Evolutionary conservation across 2,329 filamentous ascomycete genomes (phyloP), one percentile per base, ranked within the genome.

Genomic region (Aspergillus sp.): DNA sequence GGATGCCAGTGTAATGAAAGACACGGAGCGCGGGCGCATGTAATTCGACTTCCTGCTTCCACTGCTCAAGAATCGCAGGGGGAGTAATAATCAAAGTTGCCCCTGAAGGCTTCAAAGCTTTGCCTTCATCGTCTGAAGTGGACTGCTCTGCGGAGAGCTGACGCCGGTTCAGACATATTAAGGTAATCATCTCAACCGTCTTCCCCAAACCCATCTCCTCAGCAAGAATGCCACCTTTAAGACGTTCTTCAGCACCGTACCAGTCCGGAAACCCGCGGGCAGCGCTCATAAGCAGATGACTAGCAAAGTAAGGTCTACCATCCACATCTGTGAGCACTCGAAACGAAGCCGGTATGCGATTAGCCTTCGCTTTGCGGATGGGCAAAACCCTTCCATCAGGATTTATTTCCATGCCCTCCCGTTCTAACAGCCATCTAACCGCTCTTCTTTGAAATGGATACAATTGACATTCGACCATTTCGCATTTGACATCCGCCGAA

Each of bases 31-130:
- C 56, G 4, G 81, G 79, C 4, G 79, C 76, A 65, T 83, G 80
- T 2, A 63, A 66, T 28, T 67, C 58, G n/a, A 84, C 64, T 58
- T 84, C 81, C 44, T 74, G 73, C 51, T 74, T 74, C 81, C 81
- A 84, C 57, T 84, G 81, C 45, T 80, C 72, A 4, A 83, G 65
- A 39, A 84, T 81, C 1, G 79, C 74, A 5, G 72, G 69, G 4
- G 81, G 81, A 1, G 78, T 81, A 48, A 83, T 80, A 46, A 84
- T 82, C 39, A 84, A 66, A 2, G 80, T 83, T 1, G 79, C 77
- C 12, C 70, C 66, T 32, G 78, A 80, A 39, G 55, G 54, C 42
- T 52, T 60, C 36, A 72, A 49, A 4, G 55, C 55, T 28, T 57
- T 54, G 26, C 49, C 52, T 39, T 56, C 48, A 4, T 46, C 34